These are phyloP conservation scores for Fomitopsis betulina DNA, from an alignment of 1,284 basidiomycete genomes.

Conservation along the genomic window DNA sequence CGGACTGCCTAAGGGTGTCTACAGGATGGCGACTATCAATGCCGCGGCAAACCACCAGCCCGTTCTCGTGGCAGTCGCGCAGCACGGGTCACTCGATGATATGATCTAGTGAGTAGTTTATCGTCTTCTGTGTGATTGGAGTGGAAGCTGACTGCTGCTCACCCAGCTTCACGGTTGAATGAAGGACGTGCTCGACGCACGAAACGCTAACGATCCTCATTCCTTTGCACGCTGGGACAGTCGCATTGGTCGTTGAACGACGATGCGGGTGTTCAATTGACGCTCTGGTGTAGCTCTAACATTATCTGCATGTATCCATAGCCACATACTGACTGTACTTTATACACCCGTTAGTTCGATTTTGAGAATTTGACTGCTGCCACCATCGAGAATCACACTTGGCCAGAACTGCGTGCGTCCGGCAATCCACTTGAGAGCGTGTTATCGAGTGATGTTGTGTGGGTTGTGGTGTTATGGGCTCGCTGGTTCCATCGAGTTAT, in stretches of 20 bases:
- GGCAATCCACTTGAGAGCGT: too few relatives aligned
- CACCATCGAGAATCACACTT: too few relatives aligned
- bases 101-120: constrained; percentile 33
- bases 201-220: not conserved
- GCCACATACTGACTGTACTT: not conserved
- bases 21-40: constrained; percentile 57
- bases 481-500: too few relatives aligned
- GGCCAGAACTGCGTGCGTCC: too few relatives aligned
- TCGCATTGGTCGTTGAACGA: constrained; percentile 3
- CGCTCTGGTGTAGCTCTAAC: constrained; percentile 7
- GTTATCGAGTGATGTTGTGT: too few relatives aligned
- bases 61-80: constrained; percentile 44
- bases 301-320: constrained; percentile 5
- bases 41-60: constrained; percentile 64
- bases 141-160: not conserved
- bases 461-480: too few relatives aligned
- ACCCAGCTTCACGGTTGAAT: constrained; percentile 14
- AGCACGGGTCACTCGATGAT: constrained; percentile 49
- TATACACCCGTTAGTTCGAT: not conserved
- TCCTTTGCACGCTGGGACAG: not conserved
- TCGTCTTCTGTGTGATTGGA: not conserved
- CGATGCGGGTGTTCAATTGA: not conserved
- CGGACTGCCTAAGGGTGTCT: constrained; percentile 56
- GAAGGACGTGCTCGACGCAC: not conserved
- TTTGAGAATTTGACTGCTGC: too few relatives aligned